These are phyloP conservation scores for Citrus glauca DNA, from an alignment of 345 rosid species.

Conservation along the genomic window DNA sequence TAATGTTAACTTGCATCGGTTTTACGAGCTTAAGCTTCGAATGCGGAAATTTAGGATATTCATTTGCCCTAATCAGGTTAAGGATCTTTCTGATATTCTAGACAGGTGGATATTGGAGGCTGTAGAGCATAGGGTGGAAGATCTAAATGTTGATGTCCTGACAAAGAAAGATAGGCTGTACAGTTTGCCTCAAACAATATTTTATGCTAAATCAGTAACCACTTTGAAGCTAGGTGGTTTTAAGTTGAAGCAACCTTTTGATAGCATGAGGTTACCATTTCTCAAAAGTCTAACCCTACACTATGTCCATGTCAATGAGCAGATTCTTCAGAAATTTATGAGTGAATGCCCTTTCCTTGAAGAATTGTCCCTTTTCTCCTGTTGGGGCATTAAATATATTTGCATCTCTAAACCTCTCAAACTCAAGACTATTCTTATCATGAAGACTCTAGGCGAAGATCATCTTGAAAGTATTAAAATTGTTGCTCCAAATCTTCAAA, in stretches of 20 bases:
- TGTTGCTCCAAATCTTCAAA: neutral
- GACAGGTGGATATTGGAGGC: neutral
- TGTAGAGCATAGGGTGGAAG: neutral
- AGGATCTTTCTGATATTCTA: neutral
- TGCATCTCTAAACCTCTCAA: neutral
- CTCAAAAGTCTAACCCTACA: neutral
- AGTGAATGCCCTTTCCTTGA: conserved; percentile 3
- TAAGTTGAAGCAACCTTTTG: neutral
- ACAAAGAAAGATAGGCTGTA: neutral
- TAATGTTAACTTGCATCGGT: neutral
- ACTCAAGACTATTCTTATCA: neutral
- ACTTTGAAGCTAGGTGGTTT: neutral
- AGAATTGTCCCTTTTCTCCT: neutral
- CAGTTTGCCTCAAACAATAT: neutral
- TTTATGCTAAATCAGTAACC: neutral
- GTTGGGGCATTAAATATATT: neutral
- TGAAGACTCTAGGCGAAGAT: too few species aligned
- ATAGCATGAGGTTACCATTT: neutral
- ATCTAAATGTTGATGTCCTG: neutral
- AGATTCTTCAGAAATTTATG: neutral
- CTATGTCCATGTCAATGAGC: neutral
- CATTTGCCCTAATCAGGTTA: neutral
- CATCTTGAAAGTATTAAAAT: neutral
- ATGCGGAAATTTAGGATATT: neutral
- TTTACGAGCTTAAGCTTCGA: neutral